Percentiles rank a stretch among this genome's conserved stretches.
Evolutionary conservation across 1,284 basidiomycete species (phyloP).

Genomic region (Schizophyllum commune): DNA sequence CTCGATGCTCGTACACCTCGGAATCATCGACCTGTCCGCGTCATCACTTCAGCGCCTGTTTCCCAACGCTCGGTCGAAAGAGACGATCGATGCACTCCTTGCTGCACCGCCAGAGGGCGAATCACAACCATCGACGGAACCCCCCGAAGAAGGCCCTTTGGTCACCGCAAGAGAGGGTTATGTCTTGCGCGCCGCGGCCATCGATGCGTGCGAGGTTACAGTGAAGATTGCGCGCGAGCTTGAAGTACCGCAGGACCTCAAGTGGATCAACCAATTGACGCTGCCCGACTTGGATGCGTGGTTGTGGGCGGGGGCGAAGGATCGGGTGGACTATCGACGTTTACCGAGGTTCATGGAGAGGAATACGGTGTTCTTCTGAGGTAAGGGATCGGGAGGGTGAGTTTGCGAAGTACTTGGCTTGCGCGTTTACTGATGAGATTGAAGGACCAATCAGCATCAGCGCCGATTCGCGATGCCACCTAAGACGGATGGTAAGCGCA

Average conservation of each 20-base stretch:
- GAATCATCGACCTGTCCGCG: slow-evolving; percentile 60
- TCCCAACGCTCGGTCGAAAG: slow-evolving; percentile 31
- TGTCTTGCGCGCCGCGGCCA: slow-evolving; percentile 70
- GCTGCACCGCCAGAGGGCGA: slow-evolving; percentile 12
- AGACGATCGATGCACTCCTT: slow-evolving; percentile 34
- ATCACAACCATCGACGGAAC: slow-evolving; percentile 14
- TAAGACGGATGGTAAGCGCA: no score
- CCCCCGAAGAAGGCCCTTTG: slow-evolving; percentile 54
- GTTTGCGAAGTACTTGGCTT: no score
- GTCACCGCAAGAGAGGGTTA: slow-evolving; percentile 59
- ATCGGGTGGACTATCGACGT: slow-evolving; percentile 56
- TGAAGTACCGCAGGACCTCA: slow-evolving; percentile 21
- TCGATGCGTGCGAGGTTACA: slow-evolving; percentile 69
- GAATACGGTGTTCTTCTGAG: slow-evolving; percentile 58
- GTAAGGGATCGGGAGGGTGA: background rate
- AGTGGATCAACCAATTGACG: slow-evolving; percentile 51
- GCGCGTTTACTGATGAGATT: no score
- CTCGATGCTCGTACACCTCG: slow-evolving; percentile 71
- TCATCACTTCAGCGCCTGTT: slow-evolving; percentile 38
- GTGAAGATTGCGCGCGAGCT: slow-evolving; percentile 43
- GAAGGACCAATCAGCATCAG: no score
- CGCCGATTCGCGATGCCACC: no score
- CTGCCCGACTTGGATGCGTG: slow-evolving; percentile 62
- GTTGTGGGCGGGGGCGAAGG: slow-evolving; percentile 74
- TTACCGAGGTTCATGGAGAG: slow-evolving; percentile 57